A percentile compares a stretch with the other conserved stretches of the same genome.
Evolutionary conservation across 1,139 yeast genomes (phyloP).

Genomic region (Suhomyces bokatorum): DNA sequence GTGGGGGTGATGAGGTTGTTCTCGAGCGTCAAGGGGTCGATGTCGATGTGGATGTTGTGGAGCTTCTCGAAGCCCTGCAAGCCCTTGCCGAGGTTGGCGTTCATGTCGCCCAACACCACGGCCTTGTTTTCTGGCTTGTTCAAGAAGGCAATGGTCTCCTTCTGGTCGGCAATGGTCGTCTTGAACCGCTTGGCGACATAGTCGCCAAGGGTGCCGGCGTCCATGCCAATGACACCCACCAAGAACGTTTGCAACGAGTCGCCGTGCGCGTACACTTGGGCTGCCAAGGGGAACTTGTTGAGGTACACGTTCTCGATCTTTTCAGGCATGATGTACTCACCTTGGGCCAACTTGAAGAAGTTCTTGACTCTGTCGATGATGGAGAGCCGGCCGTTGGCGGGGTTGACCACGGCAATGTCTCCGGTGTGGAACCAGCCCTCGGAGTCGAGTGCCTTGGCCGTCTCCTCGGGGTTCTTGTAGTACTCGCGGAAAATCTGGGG

Average conservation of each 20-base stretch:
- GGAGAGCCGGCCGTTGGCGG: constrained; percentile 43
- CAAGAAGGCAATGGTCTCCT: constrained; percentile 31
- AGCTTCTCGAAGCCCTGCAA: constrained; percentile 60
- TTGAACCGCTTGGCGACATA: constrained; percentile 17
- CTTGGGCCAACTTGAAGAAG: constrained; percentile 79
- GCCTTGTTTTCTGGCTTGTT: constrained; percentile 31
- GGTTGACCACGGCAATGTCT: constrained; percentile 61
- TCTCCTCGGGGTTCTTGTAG: constrained; percentile 42
- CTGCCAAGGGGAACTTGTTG: constrained; percentile 50
- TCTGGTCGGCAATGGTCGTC: constrained; percentile 15
- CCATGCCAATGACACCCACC: constrained; percentile 53
- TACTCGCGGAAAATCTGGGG: constrained; percentile 40
- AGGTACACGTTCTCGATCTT: constrained; percentile 68
- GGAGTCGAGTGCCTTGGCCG: constrained; percentile 27
- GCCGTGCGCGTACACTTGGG: constrained; percentile 55
- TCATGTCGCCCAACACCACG: constrained; percentile 30
- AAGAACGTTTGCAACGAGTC: constrained; percentile 17
- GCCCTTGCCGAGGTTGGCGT: constrained; percentile 20
- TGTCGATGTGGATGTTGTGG: constrained; percentile 56
- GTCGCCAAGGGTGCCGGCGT: constrained; percentile 19
- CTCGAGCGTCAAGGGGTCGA: constrained; percentile 68
- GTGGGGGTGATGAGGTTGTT: constrained; percentile 75
- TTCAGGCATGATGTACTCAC: constrained; percentile 81
- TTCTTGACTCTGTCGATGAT: constrained; percentile 79
- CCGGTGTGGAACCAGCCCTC: constrained; percentile 71